A percentile compares a stretch with the other conserved stretches of the same genome.
phyloP scores from a whole-genome alignment of 495 filamentous ascomycete genomes.

The Aspergillus olivimuriae region DNA sequence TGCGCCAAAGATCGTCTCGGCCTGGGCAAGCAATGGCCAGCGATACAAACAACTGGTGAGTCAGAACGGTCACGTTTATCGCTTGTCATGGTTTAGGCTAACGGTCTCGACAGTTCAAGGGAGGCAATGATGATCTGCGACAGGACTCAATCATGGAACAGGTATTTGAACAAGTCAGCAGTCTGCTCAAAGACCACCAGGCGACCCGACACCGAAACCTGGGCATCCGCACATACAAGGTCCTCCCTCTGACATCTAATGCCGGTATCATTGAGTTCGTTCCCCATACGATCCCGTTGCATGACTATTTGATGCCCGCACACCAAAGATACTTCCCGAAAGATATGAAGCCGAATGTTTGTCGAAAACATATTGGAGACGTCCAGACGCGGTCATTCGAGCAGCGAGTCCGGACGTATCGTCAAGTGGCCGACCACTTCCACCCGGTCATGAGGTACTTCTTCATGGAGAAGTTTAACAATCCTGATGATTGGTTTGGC shows the following conservation, averaged over 20 bases:
- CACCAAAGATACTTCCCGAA: conserved; percentile 82
- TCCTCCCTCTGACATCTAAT: conserved; percentile 74
- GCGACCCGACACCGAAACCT: conserved; percentile 83
- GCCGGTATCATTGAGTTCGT: conserved; percentile 98
- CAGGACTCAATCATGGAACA: conserved; percentile 99
- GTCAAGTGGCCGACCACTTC: conserved; percentile 69
- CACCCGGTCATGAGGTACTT: conserved; percentile 95
- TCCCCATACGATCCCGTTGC: conserved; percentile 79
- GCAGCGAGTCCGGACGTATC: conserved; percentile 64
- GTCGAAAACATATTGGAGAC: conserved; percentile 69
- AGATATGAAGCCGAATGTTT: conserved; percentile 66
- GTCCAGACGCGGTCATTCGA: conserved; percentile 63
- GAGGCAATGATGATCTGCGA: conserved; percentile 90
- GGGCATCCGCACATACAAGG: conserved; percentile 90
- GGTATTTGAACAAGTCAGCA: conserved; percentile 93
- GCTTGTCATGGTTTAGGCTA: too few species aligned
- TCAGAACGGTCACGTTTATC: too few species aligned
- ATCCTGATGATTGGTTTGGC: conserved; percentile 93
- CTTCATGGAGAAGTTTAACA: conserved; percentile 90
- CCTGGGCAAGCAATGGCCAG: conserved; percentile 64
- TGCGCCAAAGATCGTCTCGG: conserved; percentile 84
- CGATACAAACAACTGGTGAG: conserved; percentile 78
- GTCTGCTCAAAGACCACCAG: conserved; percentile 75
- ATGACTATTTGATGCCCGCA: conserved; percentile 85
- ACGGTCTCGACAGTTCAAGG: conserved; percentile 60